Conservation (phyloP, 2,329 filamentous ascomycete species). For the Clonostachys rhizophaga region DNA sequence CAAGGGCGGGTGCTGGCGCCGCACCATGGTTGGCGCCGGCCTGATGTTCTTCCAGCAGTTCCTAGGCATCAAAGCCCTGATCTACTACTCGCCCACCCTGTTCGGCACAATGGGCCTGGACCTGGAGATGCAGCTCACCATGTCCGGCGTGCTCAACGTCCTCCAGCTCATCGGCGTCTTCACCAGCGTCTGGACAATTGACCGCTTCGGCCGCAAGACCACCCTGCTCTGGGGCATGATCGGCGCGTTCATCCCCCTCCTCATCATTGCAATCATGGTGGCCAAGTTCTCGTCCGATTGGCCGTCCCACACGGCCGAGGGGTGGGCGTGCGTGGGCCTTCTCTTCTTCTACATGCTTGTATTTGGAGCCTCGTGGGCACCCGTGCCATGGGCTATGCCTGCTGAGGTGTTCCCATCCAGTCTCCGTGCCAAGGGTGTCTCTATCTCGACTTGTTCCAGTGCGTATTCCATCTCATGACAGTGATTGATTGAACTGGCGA, state of each 20-base stretch:
- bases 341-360: constrained; percentile 50
- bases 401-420: constrained; percentile 59
- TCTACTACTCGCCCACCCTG: constrained; percentile 40
- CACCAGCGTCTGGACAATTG: constrained; percentile 20
- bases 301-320: constrained; percentile 13
- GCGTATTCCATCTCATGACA: no score
- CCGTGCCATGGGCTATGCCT: constrained; percentile 40
- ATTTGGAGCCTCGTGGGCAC: constrained; percentile 56
- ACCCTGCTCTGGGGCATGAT: constrained; percentile 37
- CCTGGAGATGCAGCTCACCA: constrained; percentile 25
- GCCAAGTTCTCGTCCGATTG: constrained; percentile 12
- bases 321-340: constrained; percentile 19
- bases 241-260: constrained; percentile 22
- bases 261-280: constrained; percentile 17
- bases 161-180: constrained; percentile 31
- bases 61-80: constrained; percentile 21
- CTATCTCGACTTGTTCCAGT: constrained; percentile 50
- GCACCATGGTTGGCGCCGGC: constrained; percentile 29
- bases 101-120: constrained; percentile 29
- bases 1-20: constrained; percentile 32
- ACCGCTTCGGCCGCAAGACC: constrained; percentile 38
- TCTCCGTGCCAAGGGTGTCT: constrained; percentile 59
- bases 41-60: constrained; percentile 39
- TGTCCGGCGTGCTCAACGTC: constrained; percentile 34
- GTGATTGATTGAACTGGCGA: no score